Base-by-base conservation (phyloP, 352 stramenopile species). In the Phytophthora sp. region DNA sequence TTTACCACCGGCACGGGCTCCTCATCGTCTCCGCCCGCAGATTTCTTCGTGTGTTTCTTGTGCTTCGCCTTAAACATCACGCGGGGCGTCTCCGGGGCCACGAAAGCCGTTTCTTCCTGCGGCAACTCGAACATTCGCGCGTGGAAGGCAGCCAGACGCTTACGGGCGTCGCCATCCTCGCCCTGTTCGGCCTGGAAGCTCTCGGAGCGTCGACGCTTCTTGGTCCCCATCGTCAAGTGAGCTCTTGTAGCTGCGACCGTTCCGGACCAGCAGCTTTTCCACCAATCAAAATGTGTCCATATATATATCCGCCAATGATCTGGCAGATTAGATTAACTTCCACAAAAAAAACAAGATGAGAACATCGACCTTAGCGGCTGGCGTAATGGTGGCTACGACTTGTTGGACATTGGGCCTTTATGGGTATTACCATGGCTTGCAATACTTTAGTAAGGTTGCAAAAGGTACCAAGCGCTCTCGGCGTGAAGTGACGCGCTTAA, bases 71-170 rank as follows among this genome's bases (percentile, higher is more conserved):
- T 90, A 62, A 80, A 85, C 66, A 80, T 69, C 29, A 86, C 76
- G 12, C 71, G 56, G 6, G 76, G 69, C 27, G 79, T 63, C 1
- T 69, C 71, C 2, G 42, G 12, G 5, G 27, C 21, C 21, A 20
- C 8, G 1, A 18, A 26, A 8, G 18, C 7, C 29, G 53, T 38
- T 29, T 39, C 56, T 54, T 45, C 70, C 56, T 42, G 58, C 9
- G 64, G 74, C 16, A 77, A 31, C 31, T 89, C 77, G 53, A 93
- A 91, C 79, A 93, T 88, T 6, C 69, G 70, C 35, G 59, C 69
- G 7, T 72, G 73, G 66, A 93, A 93, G 16, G 73, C 75, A 21
- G 46, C 73, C 13, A 90, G 56, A 4, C 80, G 73, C 58, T 82
- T 52, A 55, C 52, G 70, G 5, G 82, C 71, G 46, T 86, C 69